Evolutionary conservation across 805 yeast species (phyloP), one percentile per base, ranked within the genome.

Genomic region (Candida odintsovae): DNA sequence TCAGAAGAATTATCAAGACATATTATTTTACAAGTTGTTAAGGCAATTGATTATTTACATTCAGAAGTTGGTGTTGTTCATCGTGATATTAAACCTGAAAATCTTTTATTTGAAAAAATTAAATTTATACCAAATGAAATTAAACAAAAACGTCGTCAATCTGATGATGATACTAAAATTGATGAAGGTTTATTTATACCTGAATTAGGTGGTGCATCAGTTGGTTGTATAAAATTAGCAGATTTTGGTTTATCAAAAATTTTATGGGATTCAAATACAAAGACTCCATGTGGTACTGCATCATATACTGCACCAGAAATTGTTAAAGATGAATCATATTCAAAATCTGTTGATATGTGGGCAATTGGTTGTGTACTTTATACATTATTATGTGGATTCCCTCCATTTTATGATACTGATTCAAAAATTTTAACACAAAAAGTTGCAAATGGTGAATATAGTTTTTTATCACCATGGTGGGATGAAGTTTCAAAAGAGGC

Each of bases 251-350:
- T 94, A 18, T 88, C 96, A 4, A 94, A 94, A 66, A 87, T 90
- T 61, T 81, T 92, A 28, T 85, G 90, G 82, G 56, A 50, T 35
- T 57, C 83, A 42, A 86, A 86, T 57, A 87, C 97, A 20, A 88
- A 89, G 75, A 94, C 99, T 0, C 99, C 99, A 0, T 94, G 99
- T 68, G 99, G 99, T 43, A 94, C 99, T 1, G 97, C 94, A 16
- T 98, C 98, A 3, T 94, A 94, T 61, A 92, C 98, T 2, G 99
- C 99, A 0, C 99, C 99, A 0, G 99, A 94, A 66, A 92, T 94
- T 56, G 98, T 94, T 37, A 82, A 85, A 53, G 98, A 94, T 65
- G 95, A 90, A 69, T 76, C 82, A 41, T 94, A 94, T 62, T 86
- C 96, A 2, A 89, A 87, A 69, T 85, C 90, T 52, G 99, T 94